These are phyloP conservation scores for Colletotrichum sp. DNA, from an alignment of 2,329 filamentous ascomycete genomes.

Conservation along the genomic window DNA sequence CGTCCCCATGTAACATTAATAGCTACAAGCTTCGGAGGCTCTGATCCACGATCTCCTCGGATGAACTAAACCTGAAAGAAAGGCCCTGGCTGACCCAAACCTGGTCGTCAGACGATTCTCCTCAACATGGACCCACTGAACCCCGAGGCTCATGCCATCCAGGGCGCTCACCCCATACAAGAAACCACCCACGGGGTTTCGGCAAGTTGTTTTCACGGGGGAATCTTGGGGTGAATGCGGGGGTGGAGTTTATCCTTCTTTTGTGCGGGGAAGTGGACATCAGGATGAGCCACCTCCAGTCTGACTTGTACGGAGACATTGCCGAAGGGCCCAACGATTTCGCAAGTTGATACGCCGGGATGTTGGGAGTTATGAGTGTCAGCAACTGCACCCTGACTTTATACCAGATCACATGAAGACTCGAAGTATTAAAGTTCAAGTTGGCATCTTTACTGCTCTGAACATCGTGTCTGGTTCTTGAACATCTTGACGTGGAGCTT, in stretches of 20 bases:
- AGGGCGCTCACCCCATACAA: background rate
- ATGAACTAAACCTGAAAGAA: background rate
- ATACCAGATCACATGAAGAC: fast-evolving
- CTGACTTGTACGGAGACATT: background rate
- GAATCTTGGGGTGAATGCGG: background rate
- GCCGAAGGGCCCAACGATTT: background rate
- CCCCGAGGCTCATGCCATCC: background rate
- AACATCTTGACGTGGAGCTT: fast-evolving
- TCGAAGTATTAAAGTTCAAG: background rate
- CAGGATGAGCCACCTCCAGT: background rate
- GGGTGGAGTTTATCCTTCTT: background rate
- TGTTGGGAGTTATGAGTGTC: background rate
- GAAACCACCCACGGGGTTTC: background rate
- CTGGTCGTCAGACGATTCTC: background rate
- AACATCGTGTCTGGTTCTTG: background rate
- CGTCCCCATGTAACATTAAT: background rate
- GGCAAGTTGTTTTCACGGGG: background rate
- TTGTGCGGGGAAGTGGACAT: background rate
- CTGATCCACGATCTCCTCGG: background rate
- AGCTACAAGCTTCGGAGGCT: background rate
- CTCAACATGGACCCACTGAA: background rate
- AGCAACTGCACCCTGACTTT: background rate
- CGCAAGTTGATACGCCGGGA: background rate
- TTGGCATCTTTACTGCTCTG: background rate
- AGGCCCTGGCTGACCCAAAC: background rate